Conservation (phyloP, 129 eudicot species). For the Lactuca saligna region DNA sequence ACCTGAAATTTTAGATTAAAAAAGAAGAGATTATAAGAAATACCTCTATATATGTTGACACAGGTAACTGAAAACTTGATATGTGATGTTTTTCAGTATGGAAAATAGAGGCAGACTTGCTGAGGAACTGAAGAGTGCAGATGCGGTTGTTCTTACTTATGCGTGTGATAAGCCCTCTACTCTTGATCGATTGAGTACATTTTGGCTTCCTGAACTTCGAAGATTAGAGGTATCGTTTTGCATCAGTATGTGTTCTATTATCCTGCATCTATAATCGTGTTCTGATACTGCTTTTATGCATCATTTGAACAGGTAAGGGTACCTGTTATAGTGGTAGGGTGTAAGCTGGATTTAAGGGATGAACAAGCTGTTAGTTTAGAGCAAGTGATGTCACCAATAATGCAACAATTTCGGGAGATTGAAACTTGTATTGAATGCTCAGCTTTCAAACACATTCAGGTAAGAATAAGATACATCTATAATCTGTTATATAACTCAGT, state of each 20-base stretch:
- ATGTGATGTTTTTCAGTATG: conserved; percentile 40
- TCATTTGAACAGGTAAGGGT: conserved; percentile 63
- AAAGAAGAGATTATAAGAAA: neutral
- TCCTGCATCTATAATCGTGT: neutral
- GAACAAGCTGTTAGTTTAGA: conserved; percentile 68
- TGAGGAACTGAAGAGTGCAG: conserved; percentile 84
- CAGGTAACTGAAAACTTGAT: neutral
- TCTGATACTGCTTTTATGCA: neutral
- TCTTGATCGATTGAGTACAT: conserved; percentile 75
- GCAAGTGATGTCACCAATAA: conserved; percentile 90
- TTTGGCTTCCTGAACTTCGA: conserved; percentile 97
- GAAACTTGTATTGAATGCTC: conserved; percentile 89
- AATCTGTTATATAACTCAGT: neutral
- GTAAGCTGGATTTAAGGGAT: conserved; percentile 89
- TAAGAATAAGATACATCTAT: conserved; percentile 22
- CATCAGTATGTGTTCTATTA: neutral
- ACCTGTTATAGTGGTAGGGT: conserved; percentile 94
- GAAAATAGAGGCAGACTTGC: conserved; percentile 65
- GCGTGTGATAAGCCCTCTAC: conserved; percentile 85
- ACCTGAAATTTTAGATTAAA: neutral
- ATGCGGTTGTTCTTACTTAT: conserved; percentile 86
- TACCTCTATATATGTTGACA: neutral
- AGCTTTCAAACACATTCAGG: conserved; percentile 68
- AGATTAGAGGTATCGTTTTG: conserved; percentile 59
- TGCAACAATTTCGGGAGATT: conserved; percentile 87